Base-by-base conservation (phyloP, 176 grass and related monocot genomes). In the Themeda triandra region DNA sequence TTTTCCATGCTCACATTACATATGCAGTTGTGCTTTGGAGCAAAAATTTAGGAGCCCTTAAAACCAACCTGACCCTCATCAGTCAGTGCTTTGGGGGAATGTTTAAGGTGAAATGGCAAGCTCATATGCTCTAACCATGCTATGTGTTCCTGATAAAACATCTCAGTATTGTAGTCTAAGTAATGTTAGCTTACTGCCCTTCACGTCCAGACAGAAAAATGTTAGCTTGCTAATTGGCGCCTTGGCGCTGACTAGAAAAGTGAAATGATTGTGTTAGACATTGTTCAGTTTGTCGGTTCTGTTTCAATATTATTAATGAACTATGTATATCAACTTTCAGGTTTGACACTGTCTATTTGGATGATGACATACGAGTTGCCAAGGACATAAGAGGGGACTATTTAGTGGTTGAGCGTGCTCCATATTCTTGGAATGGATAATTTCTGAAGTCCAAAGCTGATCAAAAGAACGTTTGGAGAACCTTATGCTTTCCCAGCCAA, bases 331-430 rank as follows among this genome's bases (percentile, higher is more conserved):
- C 23, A 46, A 54, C 31, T 78, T 78, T 80, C 71, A 99, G 93
- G 96, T 99, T 99, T 89, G 96, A 99, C 78, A 94, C 96, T 13
- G 86, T 99, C 67, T 98, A 99, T 92, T 83, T 96, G 71, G 93
- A 96, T 71, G 90, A 99, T 81, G 86, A 96, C 25, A 94, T 99
- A 71, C 92, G 88, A 46, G 93, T 96, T 30, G 91, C 89, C 19
- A 96, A 99, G 88, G 93, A 94, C 77, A 96, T 99, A 84, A 71
- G 96, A 83, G 90, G 91, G 33, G 96, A 96, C 51, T 99, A 96
- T 84, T 85, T 99, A 65, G 91, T 96, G 59, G 96, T 96, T 66
- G 93, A 99, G 79, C 89, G 91, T 0, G 93, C 93, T 88, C 91
- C 92, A 44, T 99, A 99, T 88, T 92, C 84, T 82, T 96, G 96